These are phyloP conservation scores for Lolium rigidum DNA, from an alignment of 176 grass and related monocot genomes.

Conservation along the genomic window DNA sequence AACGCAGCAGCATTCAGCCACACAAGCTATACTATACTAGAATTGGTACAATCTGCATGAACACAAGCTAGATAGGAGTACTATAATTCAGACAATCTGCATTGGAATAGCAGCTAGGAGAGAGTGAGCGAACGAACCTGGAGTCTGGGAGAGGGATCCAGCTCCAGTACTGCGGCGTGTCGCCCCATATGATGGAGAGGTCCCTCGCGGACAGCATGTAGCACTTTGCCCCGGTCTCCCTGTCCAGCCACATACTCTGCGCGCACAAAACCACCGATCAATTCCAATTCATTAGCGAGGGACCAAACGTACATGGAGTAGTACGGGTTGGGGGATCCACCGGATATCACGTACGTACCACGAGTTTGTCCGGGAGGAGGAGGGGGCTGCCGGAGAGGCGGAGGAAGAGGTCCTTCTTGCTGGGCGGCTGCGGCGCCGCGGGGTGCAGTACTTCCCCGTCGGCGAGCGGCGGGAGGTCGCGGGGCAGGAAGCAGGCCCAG, in stretches of 20 bases:
- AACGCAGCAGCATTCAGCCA: background rate
- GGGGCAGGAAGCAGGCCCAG: no score
- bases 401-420: no score
- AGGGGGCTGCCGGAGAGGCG: no score
- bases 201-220: conserved; percentile 62
- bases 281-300: background rate
- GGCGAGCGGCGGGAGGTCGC: no score
- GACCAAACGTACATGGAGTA: no score
- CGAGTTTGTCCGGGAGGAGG: no score
- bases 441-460: no score
- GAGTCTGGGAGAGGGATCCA: conserved; percentile 61
- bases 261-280: background rate
- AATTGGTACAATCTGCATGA: no score
- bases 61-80: background rate
- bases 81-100: background rate
- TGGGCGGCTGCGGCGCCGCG: no score
- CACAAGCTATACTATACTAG: no score
- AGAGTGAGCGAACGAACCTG: conserved; percentile 33
- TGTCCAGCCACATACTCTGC: conserved; percentile 65
- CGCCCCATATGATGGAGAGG: conserved; percentile 42
- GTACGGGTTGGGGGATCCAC: no score
- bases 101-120: background rate
- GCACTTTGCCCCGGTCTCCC: conserved; percentile 54
- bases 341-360: no score
- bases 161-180: conserved; percentile 51